Percentiles rank a stretch among this genome's conserved stretches.
phyloP scores from a whole-genome alignment of 2,329 filamentous ascomycete genomes.

The Colletotrichum euphorbiae region DNA sequence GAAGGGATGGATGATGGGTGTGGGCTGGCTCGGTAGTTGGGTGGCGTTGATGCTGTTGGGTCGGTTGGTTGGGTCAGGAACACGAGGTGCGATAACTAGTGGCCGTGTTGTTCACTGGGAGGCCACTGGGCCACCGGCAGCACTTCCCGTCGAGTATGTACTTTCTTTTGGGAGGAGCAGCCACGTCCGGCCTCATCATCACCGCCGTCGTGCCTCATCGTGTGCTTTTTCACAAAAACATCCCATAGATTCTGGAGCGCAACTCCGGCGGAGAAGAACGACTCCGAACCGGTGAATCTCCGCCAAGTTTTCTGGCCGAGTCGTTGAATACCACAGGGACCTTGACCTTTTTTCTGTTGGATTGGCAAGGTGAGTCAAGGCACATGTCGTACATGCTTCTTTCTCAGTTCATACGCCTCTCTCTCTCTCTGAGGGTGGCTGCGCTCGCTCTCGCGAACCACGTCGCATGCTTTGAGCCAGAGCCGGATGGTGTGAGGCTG shows the following conservation, averaged over 20 bases:
- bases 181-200: slow-evolving; percentile 1
- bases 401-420: slow-evolving; percentile 1
- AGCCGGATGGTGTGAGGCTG: slow-evolving; percentile 1
- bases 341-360: slow-evolving; percentile 24
- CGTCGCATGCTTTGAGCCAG: slow-evolving; percentile 19
- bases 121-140: not conserved
- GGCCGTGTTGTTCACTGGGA: slow-evolving; percentile 1
- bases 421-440: not conserved
- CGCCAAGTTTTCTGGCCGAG: slow-evolving; percentile 19
- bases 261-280: slow-evolving; percentile 14
- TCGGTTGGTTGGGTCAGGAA: slow-evolving; percentile 34
- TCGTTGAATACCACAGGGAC: slow-evolving; percentile 22
- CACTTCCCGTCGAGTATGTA: not conserved
- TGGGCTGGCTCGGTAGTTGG: slow-evolving; percentile 33
- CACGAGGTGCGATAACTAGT: slow-evolving; percentile 1
- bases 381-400: slow-evolving; percentile 25
- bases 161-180: not conserved
- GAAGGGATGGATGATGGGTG: slow-evolving; percentile 24
- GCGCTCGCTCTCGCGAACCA: slow-evolving; percentile 9
- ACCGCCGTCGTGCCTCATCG: not conserved
- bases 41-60: slow-evolving; percentile 34
- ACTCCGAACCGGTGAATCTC: not conserved
- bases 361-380: slow-evolving; percentile 26
- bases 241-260: not conserved
- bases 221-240: not conserved